Base-by-base conservation (phyloP, 2,329 filamentous ascomycete species). In the Gaeumannomyces sp. region DNA sequence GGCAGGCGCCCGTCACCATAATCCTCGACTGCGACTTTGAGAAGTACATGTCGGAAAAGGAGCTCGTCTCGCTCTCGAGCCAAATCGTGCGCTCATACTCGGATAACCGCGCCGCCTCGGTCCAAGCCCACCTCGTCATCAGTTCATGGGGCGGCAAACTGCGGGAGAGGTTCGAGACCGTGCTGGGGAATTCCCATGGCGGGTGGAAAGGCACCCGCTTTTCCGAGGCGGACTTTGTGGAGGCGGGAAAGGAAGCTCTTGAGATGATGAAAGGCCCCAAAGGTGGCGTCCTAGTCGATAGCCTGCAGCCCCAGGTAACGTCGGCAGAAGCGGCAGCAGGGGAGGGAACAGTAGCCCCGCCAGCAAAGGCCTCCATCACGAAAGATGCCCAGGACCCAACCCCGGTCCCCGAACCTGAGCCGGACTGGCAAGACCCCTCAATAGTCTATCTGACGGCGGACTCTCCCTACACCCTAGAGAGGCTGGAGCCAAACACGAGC, bases 11-110 rank as follows among this genome's bases (percentile, higher is more conserved):
- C 1, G 79, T 98, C 28, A 86, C 91, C 0, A 80, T 99, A 69
- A 82, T 99, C 66, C 80, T 99, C 68, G 95, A 99, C 78, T 98
- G 94, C 77, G 88, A 91, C 69, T 99, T 96, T 74, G 93, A 99
- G 75, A 81, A 90, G 58, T 85, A 93, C 72, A 99, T 99, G 95
- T 83, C 83, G 62, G 90, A 94, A 53, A 89, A 90, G 70, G 95
- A 99, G 77, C 81, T 91, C 35, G 88, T 93, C 64, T 97, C 92
- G 5, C 83, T 99, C 16, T 86, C 86, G 1, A 86, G 88, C 65
- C 95, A 99, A 76, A 82, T 99, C 67, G 96, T 92, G 11, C 83
- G 95, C 65, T 90, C 85, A 65, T 99, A 99, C 77, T 92, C 93
- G 27, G 92, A 97, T 72, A 98, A 97, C 76, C 85, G 85, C 66